A percentile compares a stretch with the other conserved stretches of the same genome.
These are phyloP conservation scores for Eucalyptus marginata DNA, from an alignment of 345 rosid species.

Conservation along the genomic window DNA sequence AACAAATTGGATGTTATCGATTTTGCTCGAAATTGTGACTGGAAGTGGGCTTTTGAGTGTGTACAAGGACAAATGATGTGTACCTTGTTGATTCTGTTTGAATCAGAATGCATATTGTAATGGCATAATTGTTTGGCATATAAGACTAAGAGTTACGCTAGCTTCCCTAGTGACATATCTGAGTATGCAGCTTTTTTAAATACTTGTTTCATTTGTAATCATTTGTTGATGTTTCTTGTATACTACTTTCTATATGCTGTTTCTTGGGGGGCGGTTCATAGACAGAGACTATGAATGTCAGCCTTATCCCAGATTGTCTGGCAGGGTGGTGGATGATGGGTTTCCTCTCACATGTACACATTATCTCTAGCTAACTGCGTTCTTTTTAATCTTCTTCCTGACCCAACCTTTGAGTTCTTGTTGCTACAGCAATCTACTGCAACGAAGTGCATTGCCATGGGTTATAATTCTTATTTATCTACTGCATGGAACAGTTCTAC, in stretches of 20 bases:
- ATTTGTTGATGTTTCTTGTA: neutral
- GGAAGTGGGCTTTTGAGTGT: neutral
- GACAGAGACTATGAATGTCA: neutral
- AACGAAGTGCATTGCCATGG: neutral
- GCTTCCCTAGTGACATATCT: neutral
- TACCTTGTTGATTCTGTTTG: neutral
- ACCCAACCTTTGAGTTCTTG: neutral
- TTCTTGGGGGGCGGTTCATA: neutral
- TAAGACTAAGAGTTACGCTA: neutral
- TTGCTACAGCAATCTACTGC: neutral
- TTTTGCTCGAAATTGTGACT: neutral
- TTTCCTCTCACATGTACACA: neutral
- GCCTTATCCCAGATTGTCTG: neutral
- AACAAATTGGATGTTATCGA: neutral
- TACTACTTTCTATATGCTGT: neutral
- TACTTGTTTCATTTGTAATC: neutral
- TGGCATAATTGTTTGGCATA: neutral
- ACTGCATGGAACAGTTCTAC: neutral
- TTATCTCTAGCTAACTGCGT: neutral
- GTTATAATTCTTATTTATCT: neutral
- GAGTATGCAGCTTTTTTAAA: neutral
- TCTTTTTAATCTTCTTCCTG: neutral
- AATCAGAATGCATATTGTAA: neutral
- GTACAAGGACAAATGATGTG: neutral
- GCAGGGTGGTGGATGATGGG: neutral